These are phyloP conservation scores for Ilex paraguariensis DNA, from an alignment of 305 asterid genomes.

Conservation along the genomic window DNA sequence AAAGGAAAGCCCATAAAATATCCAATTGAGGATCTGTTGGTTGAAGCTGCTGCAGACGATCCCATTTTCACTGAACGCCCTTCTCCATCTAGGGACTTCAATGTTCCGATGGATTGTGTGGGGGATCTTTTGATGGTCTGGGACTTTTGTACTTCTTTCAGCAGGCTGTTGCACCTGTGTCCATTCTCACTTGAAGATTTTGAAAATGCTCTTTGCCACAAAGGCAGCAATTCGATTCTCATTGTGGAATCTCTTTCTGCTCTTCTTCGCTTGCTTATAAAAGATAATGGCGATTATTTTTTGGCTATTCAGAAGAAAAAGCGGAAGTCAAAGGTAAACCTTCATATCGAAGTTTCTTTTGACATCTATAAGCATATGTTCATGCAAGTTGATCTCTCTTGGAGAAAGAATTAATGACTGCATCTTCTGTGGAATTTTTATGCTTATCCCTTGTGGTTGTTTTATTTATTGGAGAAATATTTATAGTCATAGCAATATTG, in stretches of 20 bases:
- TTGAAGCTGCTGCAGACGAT: conserved; percentile 66
- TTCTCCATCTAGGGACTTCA: conserved; percentile 59
- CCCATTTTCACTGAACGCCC: conserved; percentile 57
- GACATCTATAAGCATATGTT: neutral
- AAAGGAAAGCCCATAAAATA: conserved; percentile 47
- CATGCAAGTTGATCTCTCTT: neutral
- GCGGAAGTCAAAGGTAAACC: conserved; percentile 68
- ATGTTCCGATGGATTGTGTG: conserved; percentile 72
- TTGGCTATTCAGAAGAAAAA: conserved; percentile 46
- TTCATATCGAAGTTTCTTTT: neutral
- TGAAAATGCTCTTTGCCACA: conserved; percentile 75
- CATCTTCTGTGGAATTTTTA: neutral
- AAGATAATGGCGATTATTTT: conserved; percentile 54
- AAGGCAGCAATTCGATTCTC: conserved; percentile 71
- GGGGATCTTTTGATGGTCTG: conserved; percentile 91
- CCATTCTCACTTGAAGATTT: conserved; percentile 93
- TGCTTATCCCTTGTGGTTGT: neutral
- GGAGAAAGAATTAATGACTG: neutral
- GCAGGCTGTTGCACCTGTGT: conserved; percentile 61
- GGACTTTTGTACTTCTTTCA: conserved; percentile 82
- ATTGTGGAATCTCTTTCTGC: conserved; percentile 70
- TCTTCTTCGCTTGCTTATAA: conserved; percentile 72
- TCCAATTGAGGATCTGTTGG: conserved; percentile 84
- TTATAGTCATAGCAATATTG: neutral
- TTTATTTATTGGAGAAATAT: neutral